These are phyloP conservation scores for Chrysoporthe austroafricana DNA, from an alignment of 2,329 filamentous ascomycete genomes.

Conservation along the genomic window DNA sequence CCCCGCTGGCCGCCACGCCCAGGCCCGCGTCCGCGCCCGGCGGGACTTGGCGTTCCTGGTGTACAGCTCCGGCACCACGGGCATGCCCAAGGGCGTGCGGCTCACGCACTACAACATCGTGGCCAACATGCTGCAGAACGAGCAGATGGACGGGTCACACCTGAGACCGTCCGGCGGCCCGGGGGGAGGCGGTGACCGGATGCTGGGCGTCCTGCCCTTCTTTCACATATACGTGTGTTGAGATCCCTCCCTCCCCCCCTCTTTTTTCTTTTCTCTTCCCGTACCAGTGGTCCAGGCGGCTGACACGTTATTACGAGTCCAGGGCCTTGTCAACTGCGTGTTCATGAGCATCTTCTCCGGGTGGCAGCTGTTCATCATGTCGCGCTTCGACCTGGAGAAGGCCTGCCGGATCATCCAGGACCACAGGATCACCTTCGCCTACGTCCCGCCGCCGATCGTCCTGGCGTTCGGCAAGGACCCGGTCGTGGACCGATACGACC, in stretches of 20 bases:
- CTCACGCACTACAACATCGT: conserved; percentile 83
- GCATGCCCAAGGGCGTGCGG: conserved; percentile 89
- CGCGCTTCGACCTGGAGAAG: conserved; percentile 79
- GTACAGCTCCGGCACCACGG: conserved; percentile 89
- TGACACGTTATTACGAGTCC: not conserved
- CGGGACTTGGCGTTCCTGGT: conserved; percentile 83
- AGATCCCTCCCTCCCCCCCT: not conserved
- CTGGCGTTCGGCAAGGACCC: conserved; percentile 81
- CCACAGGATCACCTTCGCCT: conserved; percentile 74
- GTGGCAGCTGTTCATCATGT: conserved; percentile 70
- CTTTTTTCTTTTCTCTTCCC: not conserved
- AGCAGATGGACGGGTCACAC: conserved; percentile 56
- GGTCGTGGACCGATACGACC: conserved; percentile 76
- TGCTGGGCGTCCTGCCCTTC: conserved; percentile 83
- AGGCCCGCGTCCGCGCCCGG: conserved; percentile 64
- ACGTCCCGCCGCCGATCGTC: conserved; percentile 84
- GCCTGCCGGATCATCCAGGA: conserved; percentile 80
- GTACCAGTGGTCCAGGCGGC: too few species aligned
- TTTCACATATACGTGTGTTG: conserved; percentile 85
- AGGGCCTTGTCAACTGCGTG: conserved; percentile 72
- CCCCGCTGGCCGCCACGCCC: conserved; percentile 55
- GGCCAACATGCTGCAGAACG: conserved; percentile 67
- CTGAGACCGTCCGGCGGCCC: conserved; percentile 61
- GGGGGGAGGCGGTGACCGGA: conserved; percentile 68
- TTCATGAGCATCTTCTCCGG: conserved; percentile 70